phyloP scores from a whole-genome alignment of 306 rosid genomes.

The Purshia tridentata region DNA sequence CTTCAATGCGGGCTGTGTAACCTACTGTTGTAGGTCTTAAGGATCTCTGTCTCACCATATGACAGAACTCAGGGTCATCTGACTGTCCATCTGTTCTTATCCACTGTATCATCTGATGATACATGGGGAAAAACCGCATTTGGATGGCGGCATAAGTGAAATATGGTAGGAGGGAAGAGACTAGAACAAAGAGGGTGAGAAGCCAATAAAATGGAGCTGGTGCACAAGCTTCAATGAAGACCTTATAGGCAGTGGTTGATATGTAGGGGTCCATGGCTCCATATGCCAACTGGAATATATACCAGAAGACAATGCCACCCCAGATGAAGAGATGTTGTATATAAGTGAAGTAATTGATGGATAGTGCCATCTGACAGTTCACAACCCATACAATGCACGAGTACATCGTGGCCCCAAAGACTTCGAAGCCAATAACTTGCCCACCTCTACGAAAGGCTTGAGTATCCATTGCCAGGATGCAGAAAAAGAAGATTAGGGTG shows the following conservation, averaged over 20 bases:
- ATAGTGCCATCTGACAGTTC: constrained; percentile 93
- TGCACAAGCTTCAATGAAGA: constrained; percentile 86
- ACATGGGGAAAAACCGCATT: constrained; percentile 77
- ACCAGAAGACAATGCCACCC: constrained; percentile 85
- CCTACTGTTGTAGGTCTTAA: constrained; percentile 77
- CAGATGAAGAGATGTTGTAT: constrained; percentile 89
- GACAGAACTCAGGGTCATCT: constrained; percentile 75
- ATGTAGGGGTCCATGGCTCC: constrained; percentile 69
- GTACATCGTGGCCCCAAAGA: constrained; percentile 80
- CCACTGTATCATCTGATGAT: constrained; percentile 92
- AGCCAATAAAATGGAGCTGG: constrained; percentile 83
- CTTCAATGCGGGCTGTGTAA: constrained; percentile 82
- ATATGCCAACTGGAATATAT: constrained; percentile 75
- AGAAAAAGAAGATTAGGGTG: constrained; percentile 69
- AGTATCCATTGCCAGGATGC: constrained; percentile 51
- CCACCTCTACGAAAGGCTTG: constrained; percentile 90
- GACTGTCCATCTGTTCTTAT: constrained; percentile 70
- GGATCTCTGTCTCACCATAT: constrained; percentile 74
- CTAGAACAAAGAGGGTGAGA: constrained; percentile 56
- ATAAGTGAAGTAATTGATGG: constrained; percentile 78
- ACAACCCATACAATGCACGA: constrained; percentile 92
- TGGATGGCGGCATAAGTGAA: constrained; percentile 60
- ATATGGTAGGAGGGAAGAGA: constrained; percentile 70
- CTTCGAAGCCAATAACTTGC: constrained; percentile 57
- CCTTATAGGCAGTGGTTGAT: constrained; percentile 87